Evolutionary conservation across 1,139 yeast genomes (phyloP).

Genomic region (Saccharomyces hybrid): DNA sequence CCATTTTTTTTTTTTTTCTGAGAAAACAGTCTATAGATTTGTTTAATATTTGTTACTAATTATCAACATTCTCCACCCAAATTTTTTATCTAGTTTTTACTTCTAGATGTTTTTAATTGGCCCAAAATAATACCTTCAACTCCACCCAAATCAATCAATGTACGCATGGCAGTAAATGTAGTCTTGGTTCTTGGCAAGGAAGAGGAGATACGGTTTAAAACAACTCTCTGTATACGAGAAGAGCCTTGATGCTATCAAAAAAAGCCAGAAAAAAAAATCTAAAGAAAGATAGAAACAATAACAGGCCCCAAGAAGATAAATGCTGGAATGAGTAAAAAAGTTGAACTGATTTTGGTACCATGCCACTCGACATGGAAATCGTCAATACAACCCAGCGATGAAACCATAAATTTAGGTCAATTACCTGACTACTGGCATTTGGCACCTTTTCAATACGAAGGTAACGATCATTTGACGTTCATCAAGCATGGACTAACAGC

Average conservation of each 20-base stretch:
- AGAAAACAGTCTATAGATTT: too few species aligned
- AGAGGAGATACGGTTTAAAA: too few species aligned
- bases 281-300: conserved; percentile 6
- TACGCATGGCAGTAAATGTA: too few species aligned
- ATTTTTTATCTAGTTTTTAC: too few species aligned
- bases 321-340: conserved; percentile 3
- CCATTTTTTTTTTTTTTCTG: neutral
- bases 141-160: too few species aligned
- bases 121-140: too few species aligned
- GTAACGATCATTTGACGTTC: conserved; percentile 59
- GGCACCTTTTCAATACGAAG: conserved; percentile 61
- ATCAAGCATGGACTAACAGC: conserved; percentile 50
- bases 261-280: conserved; percentile 46
- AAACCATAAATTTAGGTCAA: conserved; percentile 35
- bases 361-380: conserved; percentile 61
- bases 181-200: too few species aligned
- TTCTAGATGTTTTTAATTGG: too few species aligned
- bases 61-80: too few species aligned
- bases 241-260: conserved; percentile 23
- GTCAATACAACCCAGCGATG: conserved; percentile 12
- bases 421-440: conserved; percentile 50
- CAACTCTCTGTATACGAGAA: too few species aligned
- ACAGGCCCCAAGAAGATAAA: too few species aligned
- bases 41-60: too few species aligned
- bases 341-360: conserved; percentile 49